A percentile compares a stretch with the other conserved stretches of the same genome.
These are phyloP conservation scores for Boletus nobilissimus DNA, from an alignment of 1,284 basidiomycete genomes.

Conservation along the genomic window DNA sequence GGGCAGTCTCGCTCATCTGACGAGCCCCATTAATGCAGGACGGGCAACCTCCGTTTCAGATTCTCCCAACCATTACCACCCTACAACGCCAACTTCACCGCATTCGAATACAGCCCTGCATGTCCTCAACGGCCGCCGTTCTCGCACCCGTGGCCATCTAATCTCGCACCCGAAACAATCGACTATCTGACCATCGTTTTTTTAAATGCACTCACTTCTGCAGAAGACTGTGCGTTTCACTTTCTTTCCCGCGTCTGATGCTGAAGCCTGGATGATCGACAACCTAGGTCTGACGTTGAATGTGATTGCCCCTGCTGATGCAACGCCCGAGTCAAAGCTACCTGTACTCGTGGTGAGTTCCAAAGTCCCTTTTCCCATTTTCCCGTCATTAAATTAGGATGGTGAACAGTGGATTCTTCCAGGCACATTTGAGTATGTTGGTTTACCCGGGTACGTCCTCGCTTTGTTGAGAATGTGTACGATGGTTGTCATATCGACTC, in stretches of 20 bases:
- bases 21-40: conserved; percentile 13
- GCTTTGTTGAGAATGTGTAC: background rate
- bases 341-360: conserved; percentile 55
- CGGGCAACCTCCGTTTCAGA: conserved; percentile 47
- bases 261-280: background rate
- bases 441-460: conserved; percentile 34
- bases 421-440: conserved; percentile 49
- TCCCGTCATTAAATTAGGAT: background rate
- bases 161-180: background rate
- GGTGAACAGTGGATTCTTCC: conserved; percentile 33
- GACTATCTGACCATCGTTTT: background rate
- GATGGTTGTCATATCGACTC: background rate
- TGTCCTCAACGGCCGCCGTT: conserved; percentile 51
- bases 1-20: background rate
- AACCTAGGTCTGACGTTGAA: conserved; percentile 56
- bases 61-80: conserved; percentile 46
- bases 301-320: conserved; percentile 48
- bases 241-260: background rate
- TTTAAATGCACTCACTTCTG: background rate
- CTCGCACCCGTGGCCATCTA: background rate
- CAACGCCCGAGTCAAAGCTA: conserved; percentile 39
- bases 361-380: too few relatives aligned
- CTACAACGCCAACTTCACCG: conserved; percentile 47
- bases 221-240: conserved; percentile 38
- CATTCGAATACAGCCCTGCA: conserved; percentile 45